Percentiles rank a stretch among this genome's conserved stretches.
These are phyloP conservation scores for Penstemon eatonii DNA, from an alignment of 257 asterid species.

Conservation along the genomic window DNA sequence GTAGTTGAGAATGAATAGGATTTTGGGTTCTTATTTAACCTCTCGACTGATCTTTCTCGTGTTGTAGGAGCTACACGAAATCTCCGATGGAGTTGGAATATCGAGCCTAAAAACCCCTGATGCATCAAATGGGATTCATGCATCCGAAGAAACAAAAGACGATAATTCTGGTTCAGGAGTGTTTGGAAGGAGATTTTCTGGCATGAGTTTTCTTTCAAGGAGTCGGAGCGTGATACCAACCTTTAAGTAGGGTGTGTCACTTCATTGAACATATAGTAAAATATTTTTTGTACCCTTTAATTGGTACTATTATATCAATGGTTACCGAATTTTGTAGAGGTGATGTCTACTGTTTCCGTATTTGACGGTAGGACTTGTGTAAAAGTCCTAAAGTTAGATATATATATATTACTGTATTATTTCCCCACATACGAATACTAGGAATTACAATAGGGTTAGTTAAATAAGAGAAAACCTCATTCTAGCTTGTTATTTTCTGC, in stretches of 20 bases:
- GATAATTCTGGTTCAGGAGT: constrained; percentile 40
- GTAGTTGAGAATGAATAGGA: neutral
- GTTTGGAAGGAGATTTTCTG: constrained; percentile 41
- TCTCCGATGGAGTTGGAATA: constrained; percentile 39
- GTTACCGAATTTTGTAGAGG: constrained; percentile 19
- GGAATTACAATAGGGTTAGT: no score
- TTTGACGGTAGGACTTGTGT: neutral
- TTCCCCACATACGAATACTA: no score
- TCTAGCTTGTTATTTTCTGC: no score
- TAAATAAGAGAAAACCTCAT: no score
- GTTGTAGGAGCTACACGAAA: constrained; percentile 42
- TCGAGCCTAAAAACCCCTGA: constrained; percentile 36
- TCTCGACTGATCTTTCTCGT: neutral
- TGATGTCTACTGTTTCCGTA: neutral
- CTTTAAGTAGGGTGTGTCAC: constrained; percentile 37
- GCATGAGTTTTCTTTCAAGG: constrained; percentile 45
- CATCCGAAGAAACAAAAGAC: constrained; percentile 40
- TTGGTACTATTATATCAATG: neutral
- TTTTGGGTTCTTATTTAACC: neutral
- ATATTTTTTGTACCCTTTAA: constrained; percentile 6
- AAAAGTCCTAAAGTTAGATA: no score
- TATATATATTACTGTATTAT: no score
- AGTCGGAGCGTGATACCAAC: constrained; percentile 53
- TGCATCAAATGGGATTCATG: constrained; percentile 12
- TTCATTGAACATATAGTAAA: constrained; percentile 14